A percentile compares a stretch with the other conserved stretches of the same genome.
Evolutionary conservation across 208 protist genomes (phyloP).

Genomic region (Crithidia brevicula): DNA sequence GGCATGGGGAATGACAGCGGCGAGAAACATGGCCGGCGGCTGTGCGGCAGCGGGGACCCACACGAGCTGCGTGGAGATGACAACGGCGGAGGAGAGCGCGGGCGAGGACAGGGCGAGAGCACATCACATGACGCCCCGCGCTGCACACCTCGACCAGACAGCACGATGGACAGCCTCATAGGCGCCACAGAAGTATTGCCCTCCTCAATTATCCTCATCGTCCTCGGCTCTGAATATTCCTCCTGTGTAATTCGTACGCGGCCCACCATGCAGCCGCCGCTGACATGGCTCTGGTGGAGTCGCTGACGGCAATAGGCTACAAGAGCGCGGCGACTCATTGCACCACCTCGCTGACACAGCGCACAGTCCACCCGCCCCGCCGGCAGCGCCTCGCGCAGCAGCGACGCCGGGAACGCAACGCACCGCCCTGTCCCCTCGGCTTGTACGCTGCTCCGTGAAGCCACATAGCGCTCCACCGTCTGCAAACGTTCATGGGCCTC

Average conservation of each 20-base stretch:
- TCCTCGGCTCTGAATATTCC: not conserved
- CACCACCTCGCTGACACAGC: slow-evolving; percentile 7
- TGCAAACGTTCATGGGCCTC: not conserved
- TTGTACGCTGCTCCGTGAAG: not conserved
- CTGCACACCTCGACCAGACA: too few species aligned
- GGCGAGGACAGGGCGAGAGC: too few species aligned
- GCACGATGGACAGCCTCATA: too few species aligned
- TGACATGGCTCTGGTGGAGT: not conserved
- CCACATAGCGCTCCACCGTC: too few species aligned
- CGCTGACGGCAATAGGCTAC: not conserved
- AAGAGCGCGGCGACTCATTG: not conserved
- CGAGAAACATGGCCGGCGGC: too few species aligned
- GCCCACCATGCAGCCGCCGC: slow-evolving; percentile 8
- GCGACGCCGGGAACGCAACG: not conserved
- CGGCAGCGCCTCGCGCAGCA: too few species aligned
- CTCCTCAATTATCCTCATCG: too few species aligned
- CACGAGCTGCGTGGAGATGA: not conserved
- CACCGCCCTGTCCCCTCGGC: not conserved
- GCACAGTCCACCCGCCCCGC: slow-evolving; percentile 5
- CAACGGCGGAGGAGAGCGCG: not conserved
- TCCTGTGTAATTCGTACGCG: not conserved
- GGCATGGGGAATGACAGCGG: too few species aligned
- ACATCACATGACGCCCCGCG: too few species aligned
- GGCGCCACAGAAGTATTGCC: too few species aligned
- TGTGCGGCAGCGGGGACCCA: too few species aligned